Evolutionary conservation across 345 rosid genomes (phyloP), one percentile per base, ranked within the genome.

Genomic region (Linum lewisii): DNA sequence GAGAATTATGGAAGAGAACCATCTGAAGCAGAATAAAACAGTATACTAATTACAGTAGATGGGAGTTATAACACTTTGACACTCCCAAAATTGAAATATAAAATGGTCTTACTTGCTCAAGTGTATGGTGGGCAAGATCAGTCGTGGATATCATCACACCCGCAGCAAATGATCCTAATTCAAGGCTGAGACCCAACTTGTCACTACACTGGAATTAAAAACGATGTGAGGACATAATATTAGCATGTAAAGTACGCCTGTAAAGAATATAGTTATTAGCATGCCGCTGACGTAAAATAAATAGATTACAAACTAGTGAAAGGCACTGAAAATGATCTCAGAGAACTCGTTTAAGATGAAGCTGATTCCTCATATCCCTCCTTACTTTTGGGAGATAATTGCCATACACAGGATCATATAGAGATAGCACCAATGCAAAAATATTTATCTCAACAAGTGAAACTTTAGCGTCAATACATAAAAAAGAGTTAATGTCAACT

Each of bases 101-200:
- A 34, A 45, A 52, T n/a, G n/a, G 24, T 57, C 79, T 75, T 79
- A 88, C 98, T 67, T 86, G 99, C 75, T 92, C 97, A 59, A 88
- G 86, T 38, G 99, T 88, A 71, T 93, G 95, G 63, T 86, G 97
- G 56, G 78, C 95, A 50, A 88, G 95, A 80, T 88, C 97, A 64
- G 99, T 84, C 50, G 97, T 88, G 66, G 99, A 88, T 69, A 93
- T 93, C 99, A 93, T 88, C 75, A 93, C 90, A 49, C 99, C 99
- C 29, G 99, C 94, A 69, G 99, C 99, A 72, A 93, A 93, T 19
- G 99, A 93, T 53, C 99, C 99, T 75, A 86, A 71, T 80, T 88
- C 99, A 72, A 92, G 90, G 75, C 98, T 92, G 67, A 92, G 77
- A 65, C 97, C 98, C 71, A 92, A 78, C 77, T 92, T 92, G 75